phyloP scores from a whole-genome alignment of 495 filamentous ascomycete genomes.

The Penicillium angulare region DNA sequence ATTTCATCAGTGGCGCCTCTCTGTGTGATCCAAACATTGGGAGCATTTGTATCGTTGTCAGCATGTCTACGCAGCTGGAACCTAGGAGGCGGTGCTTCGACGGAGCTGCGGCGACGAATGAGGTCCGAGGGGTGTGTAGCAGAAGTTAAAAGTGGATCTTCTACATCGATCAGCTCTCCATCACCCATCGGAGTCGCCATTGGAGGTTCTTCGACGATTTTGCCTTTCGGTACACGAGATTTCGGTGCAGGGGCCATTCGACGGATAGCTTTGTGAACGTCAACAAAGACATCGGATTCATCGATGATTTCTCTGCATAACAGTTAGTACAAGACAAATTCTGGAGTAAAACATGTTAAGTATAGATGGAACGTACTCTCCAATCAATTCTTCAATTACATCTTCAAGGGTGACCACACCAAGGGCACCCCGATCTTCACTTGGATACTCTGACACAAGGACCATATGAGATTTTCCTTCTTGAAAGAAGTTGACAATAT shows the following conservation, averaged over 20 bases:
- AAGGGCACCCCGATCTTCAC: slow-evolving; percentile 82
- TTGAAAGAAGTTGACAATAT: slow-evolving; percentile 99
- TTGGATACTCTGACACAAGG: slow-evolving; percentile 84
- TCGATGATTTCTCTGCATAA: slow-evolving; percentile 66
- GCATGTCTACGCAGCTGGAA: slow-evolving; percentile 42
- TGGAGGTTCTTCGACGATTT: slow-evolving; percentile 51
- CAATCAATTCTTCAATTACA: slow-evolving; percentile 97
- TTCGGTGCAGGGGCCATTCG: slow-evolving; percentile 68
- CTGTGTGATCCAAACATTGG: slow-evolving; percentile 35
- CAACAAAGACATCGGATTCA: slow-evolving; percentile 94
- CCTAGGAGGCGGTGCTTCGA: slow-evolving; percentile 50
- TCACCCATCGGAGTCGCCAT: slow-evolving; percentile 24
- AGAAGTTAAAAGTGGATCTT: slow-evolving; percentile 18
- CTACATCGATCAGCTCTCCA: slow-evolving; percentile 39
- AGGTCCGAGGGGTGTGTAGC: slow-evolving; percentile 8
- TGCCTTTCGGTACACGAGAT: slow-evolving; percentile 57
- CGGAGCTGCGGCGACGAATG: slow-evolving; percentile 41
- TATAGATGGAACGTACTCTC: slow-evolving; percentile 65
- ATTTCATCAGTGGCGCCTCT: slow-evolving; percentile 58
- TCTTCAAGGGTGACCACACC: slow-evolving; percentile 96
- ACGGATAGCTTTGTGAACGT: slow-evolving; percentile 94
- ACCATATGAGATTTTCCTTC: slow-evolving; percentile 99
- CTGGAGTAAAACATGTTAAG: no score
- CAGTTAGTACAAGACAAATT: slow-evolving; percentile 29
- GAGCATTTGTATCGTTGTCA: slow-evolving; percentile 25